These are phyloP conservation scores for Flaveria sonorensis DNA, from an alignment of 129 eudicot genomes.

Conservation along the genomic window DNA sequence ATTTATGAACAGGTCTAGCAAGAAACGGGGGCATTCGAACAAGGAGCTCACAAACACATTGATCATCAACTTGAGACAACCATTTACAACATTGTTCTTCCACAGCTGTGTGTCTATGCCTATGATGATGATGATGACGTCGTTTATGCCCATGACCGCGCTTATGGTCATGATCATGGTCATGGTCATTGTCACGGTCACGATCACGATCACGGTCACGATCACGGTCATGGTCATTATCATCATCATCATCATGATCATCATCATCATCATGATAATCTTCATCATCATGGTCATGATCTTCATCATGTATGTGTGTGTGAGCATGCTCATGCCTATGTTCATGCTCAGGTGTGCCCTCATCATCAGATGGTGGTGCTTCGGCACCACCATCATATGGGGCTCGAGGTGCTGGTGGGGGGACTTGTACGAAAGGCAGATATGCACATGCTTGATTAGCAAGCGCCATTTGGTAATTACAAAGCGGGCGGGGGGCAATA, in stretches of 20 bases:
- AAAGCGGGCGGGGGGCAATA: slow-evolving; percentile 54
- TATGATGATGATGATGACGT: slow-evolving; percentile 25
- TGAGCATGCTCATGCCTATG: slow-evolving; percentile 2
- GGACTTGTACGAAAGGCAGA: slow-evolving; percentile 47
- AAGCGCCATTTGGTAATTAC: slow-evolving; percentile 65
- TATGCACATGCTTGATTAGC: slow-evolving; percentile 68
- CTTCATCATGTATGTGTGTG: background rate
- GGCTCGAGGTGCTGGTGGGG: slow-evolving; percentile 50
- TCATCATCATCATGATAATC: background rate
- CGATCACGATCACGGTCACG: slow-evolving; percentile 13
- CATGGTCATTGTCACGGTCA: slow-evolving; percentile 15
- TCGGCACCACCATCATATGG: slow-evolving; percentile 31
- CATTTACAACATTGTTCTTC: slow-evolving; percentile 79
- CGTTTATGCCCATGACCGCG: slow-evolving; percentile 29
- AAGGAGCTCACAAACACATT: slow-evolving; percentile 78
- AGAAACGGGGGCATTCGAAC: slow-evolving; percentile 74
- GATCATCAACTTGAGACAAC: slow-evolving; percentile 58
- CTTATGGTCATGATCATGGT: background rate
- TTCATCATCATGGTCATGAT: background rate
- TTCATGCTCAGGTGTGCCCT: slow-evolving; percentile 14
- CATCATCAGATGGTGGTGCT: slow-evolving; percentile 39
- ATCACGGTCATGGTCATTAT: background rate
- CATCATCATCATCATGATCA: background rate
- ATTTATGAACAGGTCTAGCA: slow-evolving; percentile 63
- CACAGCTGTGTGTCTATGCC: slow-evolving; percentile 33